Conservation (phyloP, 495 filamentous ascomycete genomes). For the Collariella sp. region DNA sequence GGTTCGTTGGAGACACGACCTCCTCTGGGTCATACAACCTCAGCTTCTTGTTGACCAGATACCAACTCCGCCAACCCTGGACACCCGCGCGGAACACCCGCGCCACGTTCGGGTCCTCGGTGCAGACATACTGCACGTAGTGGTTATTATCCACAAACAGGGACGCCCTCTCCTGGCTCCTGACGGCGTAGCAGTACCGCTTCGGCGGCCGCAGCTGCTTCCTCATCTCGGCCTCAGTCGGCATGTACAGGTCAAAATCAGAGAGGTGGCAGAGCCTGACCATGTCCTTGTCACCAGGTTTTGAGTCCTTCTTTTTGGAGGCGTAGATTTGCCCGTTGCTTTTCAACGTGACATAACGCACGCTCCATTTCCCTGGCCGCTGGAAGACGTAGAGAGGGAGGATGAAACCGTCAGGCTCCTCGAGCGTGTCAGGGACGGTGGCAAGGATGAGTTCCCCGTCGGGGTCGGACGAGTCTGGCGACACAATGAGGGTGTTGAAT, state of each 20-base stretch:
- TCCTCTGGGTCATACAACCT: conserved; percentile 10
- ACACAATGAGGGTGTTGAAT: conserved; percentile 58
- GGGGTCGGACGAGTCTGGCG: conserved; percentile 26
- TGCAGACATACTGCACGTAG: conserved; percentile 87
- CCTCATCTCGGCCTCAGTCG: conserved; percentile 52
- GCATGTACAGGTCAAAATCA: conserved; percentile 87
- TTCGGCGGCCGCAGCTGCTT: conserved; percentile 66
- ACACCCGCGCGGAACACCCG: conserved; percentile 59
- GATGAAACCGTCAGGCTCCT: conserved; percentile 46
- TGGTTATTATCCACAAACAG: conserved; percentile 76
- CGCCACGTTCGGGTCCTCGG: conserved; percentile 58
- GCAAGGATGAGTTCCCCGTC: conserved; percentile 39
- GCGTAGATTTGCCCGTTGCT: conserved; percentile 66
- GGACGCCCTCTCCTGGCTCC: conserved; percentile 83
- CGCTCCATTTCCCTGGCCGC: conserved; percentile 74
- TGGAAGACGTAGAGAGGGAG: conserved; percentile 74
- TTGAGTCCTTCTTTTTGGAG: conserved; percentile 56
- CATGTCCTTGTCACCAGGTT: conserved; percentile 49
- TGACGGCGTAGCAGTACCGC: conserved; percentile 76
- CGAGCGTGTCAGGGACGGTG: conserved; percentile 48
- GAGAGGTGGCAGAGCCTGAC: conserved; percentile 75
- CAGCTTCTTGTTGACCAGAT: conserved; percentile 52
- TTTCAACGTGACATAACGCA: conserved; percentile 67
- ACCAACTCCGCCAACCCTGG: conserved; percentile 83
- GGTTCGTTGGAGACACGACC: neutral